Base-by-base conservation (phyloP, 345 rosid genomes). In the Eucalyptus cloeziana region DNA sequence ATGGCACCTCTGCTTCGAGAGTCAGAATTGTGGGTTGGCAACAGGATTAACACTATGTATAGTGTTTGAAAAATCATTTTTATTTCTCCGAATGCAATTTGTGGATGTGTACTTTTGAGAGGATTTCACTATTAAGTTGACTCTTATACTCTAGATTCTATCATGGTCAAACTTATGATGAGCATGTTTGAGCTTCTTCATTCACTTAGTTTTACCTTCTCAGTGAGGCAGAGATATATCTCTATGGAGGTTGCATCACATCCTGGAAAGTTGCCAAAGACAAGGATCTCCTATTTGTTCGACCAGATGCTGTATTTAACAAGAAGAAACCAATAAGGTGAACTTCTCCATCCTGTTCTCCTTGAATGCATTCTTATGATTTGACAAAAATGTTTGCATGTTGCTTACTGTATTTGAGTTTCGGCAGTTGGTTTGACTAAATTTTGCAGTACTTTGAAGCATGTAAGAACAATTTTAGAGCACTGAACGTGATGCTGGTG, bases 251-350 rank as follows among this genome's bases (percentile, higher is more conserved):
- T 51, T 96, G 99, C 90, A 51, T 97, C 86, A 95, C 99, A 62
- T 97, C 99, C 64, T 97, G 99, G 99, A 97, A 96, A 93, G 90
- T 92, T 86, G 88, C 96, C 22, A 91, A 89, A 88, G 99, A 97
- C 8, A 95, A 93, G 89, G 98, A 97, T 93, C 95, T 97, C 43
- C 96, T 96, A 86, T 97, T 96, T 88, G 98, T 97, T 71, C 89
- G 99, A 81, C 99, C 99, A 31, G 99, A 97, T 93, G 99, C 99
- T 86, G 98, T 97, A 52, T 97, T 97, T 90, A 93, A 96, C 92
- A 96, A 95, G 96, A 94, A 93, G 88, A 97, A 95, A 58, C 99
- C 99, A 24, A 95, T 96, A 90, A 96, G 99, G 99, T 97, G 85
- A 45, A 64, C 44, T 49, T 50, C 27, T 25, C 44, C 44, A 88